A percentile compares a stretch with the other conserved stretches of the same genome.
These are phyloP conservation scores for Periconia digitata DNA, from an alignment of 2,329 filamentous ascomycete genomes.

Conservation along the genomic window DNA sequence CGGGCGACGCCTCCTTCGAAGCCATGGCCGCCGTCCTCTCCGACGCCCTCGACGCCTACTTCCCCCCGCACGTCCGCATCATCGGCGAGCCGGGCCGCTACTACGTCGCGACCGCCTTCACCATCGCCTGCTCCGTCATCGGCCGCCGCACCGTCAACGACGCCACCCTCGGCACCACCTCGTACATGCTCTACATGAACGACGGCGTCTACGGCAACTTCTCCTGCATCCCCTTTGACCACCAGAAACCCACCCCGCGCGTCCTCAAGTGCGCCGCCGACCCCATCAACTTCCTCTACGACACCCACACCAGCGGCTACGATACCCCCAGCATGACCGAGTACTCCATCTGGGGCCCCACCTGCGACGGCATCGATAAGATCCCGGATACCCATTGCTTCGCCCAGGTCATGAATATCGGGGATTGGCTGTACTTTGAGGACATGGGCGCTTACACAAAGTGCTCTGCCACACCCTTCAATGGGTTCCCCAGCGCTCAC, in stretches of 20 bases:
- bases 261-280: slow-evolving; percentile 67
- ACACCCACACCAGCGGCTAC: slow-evolving; percentile 37
- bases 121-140: slow-evolving; percentile 92
- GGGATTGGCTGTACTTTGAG: slow-evolving; percentile 98
- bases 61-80: slow-evolving; percentile 78
- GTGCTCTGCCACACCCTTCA: slow-evolving; percentile 97
- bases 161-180: slow-evolving; percentile 64
- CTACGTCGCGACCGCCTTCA: slow-evolving; percentile 92
- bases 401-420: slow-evolving; percentile 76
- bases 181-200: slow-evolving; percentile 97
- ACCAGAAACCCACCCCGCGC: slow-evolving; percentile 86
- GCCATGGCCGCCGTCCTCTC: slow-evolving; percentile 81
- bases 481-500: slow-evolving; percentile 91
- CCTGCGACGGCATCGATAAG: slow-evolving; percentile 96
- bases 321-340: slow-evolving; percentile 62
- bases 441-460: slow-evolving; percentile 99
- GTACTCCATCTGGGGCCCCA: slow-evolving; percentile 98
- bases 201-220: slow-evolving; percentile 99
- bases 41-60: slow-evolving; percentile 80
- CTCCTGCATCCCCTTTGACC: slow-evolving; percentile 98
- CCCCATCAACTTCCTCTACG: slow-evolving; percentile 54
- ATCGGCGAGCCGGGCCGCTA: slow-evolving; percentile 97
- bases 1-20: slow-evolving; percentile 88
- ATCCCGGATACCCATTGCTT: slow-evolving; percentile 83
- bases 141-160: slow-evolving; percentile 86